Percentiles rank a stretch among this genome's conserved stretches.
These are phyloP conservation scores for Cladosporium phlei DNA, from an alignment of 2,329 filamentous ascomycete genomes.

Conservation along the genomic window DNA sequence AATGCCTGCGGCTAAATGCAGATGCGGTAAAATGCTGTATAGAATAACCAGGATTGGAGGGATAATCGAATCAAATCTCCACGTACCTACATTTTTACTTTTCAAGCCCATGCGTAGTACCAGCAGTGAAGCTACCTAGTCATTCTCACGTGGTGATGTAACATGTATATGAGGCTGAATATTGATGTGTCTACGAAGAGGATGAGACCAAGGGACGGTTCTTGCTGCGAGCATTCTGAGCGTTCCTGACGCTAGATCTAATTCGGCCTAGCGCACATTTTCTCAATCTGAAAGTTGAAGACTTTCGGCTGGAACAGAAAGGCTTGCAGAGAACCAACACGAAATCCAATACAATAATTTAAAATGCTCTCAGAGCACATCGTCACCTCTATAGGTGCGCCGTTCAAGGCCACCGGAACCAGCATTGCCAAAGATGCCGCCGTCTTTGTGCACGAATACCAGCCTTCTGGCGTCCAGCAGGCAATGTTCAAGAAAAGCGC, in stretches of 20 bases:
- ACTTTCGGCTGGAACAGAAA: conserved; percentile 2
- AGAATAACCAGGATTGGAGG: conserved; percentile 10
- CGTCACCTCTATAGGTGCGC: conserved; percentile 44
- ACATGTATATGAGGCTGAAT: no score
- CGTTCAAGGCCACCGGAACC: conserved; percentile 41
- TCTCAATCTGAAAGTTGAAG: neutral
- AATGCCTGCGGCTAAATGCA: conserved; percentile 12
- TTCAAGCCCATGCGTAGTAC: no score
- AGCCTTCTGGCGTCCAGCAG: conserved; percentile 70
- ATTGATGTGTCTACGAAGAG: no score
- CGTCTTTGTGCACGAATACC: conserved; percentile 78
- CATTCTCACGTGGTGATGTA: no score
- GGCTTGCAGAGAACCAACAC: neutral
- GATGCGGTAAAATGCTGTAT: no score
- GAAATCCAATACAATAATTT: neutral
- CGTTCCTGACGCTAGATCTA: neutral
- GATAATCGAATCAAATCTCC: no score
- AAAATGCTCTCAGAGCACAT: conserved; percentile 49
- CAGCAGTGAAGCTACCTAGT: no score
- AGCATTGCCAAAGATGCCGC: conserved; percentile 68
- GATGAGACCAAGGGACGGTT: no score
- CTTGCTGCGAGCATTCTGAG: no score
- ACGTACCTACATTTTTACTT: no score
- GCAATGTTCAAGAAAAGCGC: conserved; percentile 88
- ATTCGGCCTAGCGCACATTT: neutral